phyloP scores from a whole-genome alignment of 2,329 filamentous ascomycete genomes.

The Emergomyces africanus region DNA sequence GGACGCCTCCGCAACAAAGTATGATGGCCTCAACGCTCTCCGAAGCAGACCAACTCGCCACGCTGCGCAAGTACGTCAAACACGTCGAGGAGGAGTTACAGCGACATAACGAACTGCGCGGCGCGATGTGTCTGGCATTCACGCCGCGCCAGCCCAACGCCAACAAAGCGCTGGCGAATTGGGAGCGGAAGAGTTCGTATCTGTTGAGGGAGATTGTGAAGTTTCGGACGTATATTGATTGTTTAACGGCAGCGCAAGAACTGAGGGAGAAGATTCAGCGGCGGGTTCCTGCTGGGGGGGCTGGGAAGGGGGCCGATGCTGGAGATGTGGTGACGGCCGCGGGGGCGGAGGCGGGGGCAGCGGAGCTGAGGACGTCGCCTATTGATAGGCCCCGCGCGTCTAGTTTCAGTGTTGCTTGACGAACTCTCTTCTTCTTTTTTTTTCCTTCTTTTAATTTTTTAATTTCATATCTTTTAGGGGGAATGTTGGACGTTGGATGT shows the following conservation, averaged over 20 bases:
- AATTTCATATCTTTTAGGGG: no score
- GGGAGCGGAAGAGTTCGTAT: constrained; percentile 92
- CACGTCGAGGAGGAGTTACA: constrained; percentile 76
- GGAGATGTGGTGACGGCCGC: neutral
- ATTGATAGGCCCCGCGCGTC: neutral
- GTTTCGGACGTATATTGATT: constrained; percentile 89
- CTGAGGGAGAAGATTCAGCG: constrained; percentile 59
- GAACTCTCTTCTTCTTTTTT: neutral
- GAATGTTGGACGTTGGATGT: no score
- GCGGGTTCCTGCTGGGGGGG: constrained; percentile 7
- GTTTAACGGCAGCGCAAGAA: constrained; percentile 55
- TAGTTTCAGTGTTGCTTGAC: neutral
- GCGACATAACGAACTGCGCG: constrained; percentile 75
- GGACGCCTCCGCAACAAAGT: constrained; percentile 78
- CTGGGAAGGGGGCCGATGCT: neutral
- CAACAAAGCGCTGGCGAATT: constrained; percentile 80
- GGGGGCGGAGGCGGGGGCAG: neutral
- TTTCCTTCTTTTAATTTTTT: no score
- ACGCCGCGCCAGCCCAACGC: constrained; percentile 72
- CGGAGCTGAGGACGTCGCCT: neutral
- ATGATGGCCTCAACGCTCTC: constrained; percentile 69
- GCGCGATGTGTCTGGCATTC: constrained; percentile 79
- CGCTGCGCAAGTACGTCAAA: constrained; percentile 65
- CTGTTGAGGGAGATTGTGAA: constrained; percentile 90
- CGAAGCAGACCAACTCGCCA: constrained; percentile 69